Evolutionary conservation across 768 basidiomycete species (phyloP), one percentile per base, ranked within the genome.

Genomic region (Suillus plorans): DNA sequence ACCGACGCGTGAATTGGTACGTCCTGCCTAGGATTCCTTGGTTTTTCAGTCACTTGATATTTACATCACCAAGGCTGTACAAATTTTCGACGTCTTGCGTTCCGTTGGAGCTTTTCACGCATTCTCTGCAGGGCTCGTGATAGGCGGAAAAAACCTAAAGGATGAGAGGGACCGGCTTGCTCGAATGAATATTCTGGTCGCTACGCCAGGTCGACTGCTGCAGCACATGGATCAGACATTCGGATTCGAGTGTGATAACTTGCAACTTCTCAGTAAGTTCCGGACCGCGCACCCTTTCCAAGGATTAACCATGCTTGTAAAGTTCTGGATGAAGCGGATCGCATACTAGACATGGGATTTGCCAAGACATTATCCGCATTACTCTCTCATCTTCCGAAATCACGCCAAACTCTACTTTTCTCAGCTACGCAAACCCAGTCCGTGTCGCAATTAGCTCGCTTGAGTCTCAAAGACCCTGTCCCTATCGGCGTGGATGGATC

Each of bases 141-240:
- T 99, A 50, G 97, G 97, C 7, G 97, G 97, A 53, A 99, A 98
- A 81, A 94, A 89, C 70, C 75, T 98, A 58, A 95, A 95, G 73
- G 95, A 97, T 66, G 97, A 99, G 75, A 82, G 87, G 44, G 95
- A 96, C 25, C 84, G 97, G 8, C 77, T 99, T 50, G 84, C 89
- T 12, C 84, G 93, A 49, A 99, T 99, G 95, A 99, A 99, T 71
- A 97, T 99, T 64, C 85, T 99, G n/a, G 93, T 99, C 18, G 97
- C 97, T 2, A 99, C 97, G 5, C 97, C 97, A 5, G 97, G 97
- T 31, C 85, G 97, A 53, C 80, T 99, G 50, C 80, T 99, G 53
- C 97, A 99, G 71, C 97, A 99, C 75, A 92, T 99, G 90, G 97
- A 99, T 74, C 95, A 98, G 76, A 99, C 97, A 4, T 85, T 95